Percentiles rank a stretch among this genome's conserved stretches.
phyloP scores from a whole-genome alignment of 75 land plant species.

The Cryptomeria japonica region DNA sequence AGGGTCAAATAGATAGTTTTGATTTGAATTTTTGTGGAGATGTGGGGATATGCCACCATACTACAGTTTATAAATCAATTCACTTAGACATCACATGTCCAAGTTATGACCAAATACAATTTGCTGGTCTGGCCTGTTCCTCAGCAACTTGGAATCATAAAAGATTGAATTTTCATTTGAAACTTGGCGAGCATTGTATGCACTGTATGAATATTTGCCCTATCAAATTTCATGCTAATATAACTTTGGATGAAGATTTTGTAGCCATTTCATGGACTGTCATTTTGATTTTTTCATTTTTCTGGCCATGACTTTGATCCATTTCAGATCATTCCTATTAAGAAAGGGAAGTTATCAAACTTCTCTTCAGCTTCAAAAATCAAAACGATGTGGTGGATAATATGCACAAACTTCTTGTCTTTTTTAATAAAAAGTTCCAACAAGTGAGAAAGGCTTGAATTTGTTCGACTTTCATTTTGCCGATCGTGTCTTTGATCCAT shows the following conservation, averaged over 20 bases:
- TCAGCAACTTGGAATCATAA: neutral
- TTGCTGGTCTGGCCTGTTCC: neutral
- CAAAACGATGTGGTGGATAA: too few relatives aligned
- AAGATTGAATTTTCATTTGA: neutral
- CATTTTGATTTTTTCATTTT: neutral
- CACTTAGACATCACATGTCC: neutral
- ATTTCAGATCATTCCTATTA: neutral
- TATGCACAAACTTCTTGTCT: too few relatives aligned
- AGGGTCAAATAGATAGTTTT: neutral
- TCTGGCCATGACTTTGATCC: neutral
- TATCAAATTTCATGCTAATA: neutral
- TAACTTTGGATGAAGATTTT: neutral
- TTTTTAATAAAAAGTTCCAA: too few relatives aligned
- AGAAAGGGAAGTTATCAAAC: too few relatives aligned
- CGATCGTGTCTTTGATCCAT: too few relatives aligned
- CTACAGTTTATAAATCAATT: neutral
- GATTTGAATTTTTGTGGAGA: neutral
- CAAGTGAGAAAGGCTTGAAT: too few relatives aligned
- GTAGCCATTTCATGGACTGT: neutral
- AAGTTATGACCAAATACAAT: neutral
- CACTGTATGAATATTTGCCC: neutral
- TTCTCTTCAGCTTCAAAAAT: too few relatives aligned
- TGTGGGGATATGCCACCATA: neutral
- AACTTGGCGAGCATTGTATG: neutral
- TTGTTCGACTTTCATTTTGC: too few relatives aligned